Conservation (phyloP, 2,329 filamentous ascomycete species). For the Penicillium sp. region DNA sequence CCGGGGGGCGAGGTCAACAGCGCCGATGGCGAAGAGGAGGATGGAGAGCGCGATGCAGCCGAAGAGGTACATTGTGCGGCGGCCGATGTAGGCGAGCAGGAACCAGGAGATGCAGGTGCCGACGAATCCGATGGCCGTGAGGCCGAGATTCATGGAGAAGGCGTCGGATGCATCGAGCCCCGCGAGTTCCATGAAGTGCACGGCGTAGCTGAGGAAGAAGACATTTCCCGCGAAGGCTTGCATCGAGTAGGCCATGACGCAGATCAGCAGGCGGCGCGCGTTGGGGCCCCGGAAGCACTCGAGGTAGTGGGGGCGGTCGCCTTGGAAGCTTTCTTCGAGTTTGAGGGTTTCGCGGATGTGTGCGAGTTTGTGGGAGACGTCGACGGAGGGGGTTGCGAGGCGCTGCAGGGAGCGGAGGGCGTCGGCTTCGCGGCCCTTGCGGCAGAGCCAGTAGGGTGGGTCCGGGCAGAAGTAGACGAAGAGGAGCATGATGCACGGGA, state of each 20-base stretch:
- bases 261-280: conserved; percentile 34
- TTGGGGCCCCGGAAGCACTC: conserved; percentile 36
- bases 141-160: conserved; percentile 45
- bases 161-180: conserved; percentile 31
- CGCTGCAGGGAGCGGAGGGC: conserved; percentile 25
- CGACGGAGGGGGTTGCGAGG: conserved; percentile 26
- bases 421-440: conserved; percentile 27
- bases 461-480: conserved; percentile 31
- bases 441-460: conserved; percentile 33
- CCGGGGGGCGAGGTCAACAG: conserved; percentile 44
- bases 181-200: conserved; percentile 44
- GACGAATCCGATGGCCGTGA: conserved; percentile 49
- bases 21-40: conserved; percentile 45
- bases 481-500: conserved; percentile 29
- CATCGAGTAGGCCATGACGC: conserved; percentile 36
- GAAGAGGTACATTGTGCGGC: conserved; percentile 46
- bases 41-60: conserved; percentile 41
- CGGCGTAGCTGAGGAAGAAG: conserved; percentile 38
- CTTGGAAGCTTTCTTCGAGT: conserved; percentile 27
- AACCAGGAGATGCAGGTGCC: conserved; percentile 51
- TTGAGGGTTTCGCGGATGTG: conserved; percentile 36
- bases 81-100: conserved; percentile 44
- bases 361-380: conserved; percentile 29
- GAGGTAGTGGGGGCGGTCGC: conserved; percentile 20
- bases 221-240: conserved; percentile 37